Base-by-base conservation (phyloP, 352 stramenopile species). In the Pythium folliculosum region DNA sequence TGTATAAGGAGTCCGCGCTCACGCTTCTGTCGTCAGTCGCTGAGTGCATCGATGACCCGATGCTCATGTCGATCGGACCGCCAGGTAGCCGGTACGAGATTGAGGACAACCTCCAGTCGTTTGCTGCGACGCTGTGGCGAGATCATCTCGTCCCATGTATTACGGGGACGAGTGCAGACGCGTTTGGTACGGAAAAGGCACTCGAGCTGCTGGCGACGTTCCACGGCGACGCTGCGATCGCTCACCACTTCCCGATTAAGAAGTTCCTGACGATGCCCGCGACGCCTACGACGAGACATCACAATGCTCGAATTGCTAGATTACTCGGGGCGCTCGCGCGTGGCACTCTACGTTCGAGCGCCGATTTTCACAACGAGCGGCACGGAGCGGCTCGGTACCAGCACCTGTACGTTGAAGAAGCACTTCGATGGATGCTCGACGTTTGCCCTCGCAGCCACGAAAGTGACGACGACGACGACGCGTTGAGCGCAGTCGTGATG, bases 11-110 rank as follows among this genome's bases (percentile, higher is more conserved):
- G 38, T 70, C 79, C 1, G 72, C 72, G 16, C 8, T 71, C 2
- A 71, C 63, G 14, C 72, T 87, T 45, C 38, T 87, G n/a, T 72
- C 76, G 35, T 56, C 76, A n/a, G 71, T 75, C 52, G 74, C 75
- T 6, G 70, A 80, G 5, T 43, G 80, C 17, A 57, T 76, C 19
- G 40, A 75, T 21, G 23, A 75, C 4, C 57, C 62, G 7, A 35
- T 58, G 9, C 72, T 49, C 44, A 37, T 1, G 47, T 71, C 69
- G 21, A 49, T 61, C 2, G 51, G 43, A 3, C 21, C 51, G 14
- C 70, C 44, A n/a, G 55, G 75, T 25, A 25, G 38, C 14, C 16
- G 13, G 8, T 27, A 22, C 16, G 37, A 44, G 35, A 32, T 63
- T 17, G 6, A 69, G 22, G 47, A 69, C 14, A 19, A 32, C 5